Percentiles rank a stretch among this genome's conserved stretches.
These are phyloP conservation scores for Ceratobasidium sp. DNA, from an alignment of 1,284 basidiomycete genomes.

Conservation along the genomic window DNA sequence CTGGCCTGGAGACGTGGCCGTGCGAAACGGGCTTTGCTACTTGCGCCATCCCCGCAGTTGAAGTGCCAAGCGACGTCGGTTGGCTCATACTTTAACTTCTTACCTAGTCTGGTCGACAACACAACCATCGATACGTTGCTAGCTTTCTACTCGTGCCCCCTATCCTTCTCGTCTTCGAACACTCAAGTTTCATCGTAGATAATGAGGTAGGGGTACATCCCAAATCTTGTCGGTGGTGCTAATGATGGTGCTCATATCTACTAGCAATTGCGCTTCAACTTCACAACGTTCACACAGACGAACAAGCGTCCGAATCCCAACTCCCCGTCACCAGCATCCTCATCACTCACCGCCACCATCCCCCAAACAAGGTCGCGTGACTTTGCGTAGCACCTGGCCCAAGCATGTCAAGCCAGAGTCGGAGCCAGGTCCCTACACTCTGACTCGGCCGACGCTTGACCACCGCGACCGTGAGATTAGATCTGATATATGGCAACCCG, in stretches of 20 bases:
- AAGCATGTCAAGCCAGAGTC: background rate
- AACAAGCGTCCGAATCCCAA: conserved; percentile 9
- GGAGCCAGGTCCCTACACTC: background rate
- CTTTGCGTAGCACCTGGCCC: conserved; percentile 8
- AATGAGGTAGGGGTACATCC: conserved; percentile 1
- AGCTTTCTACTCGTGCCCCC: background rate
- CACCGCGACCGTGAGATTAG: background rate
- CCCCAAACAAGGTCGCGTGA: background rate
- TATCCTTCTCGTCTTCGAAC: background rate
- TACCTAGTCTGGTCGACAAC: background rate
- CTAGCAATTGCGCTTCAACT: background rate
- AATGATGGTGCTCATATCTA: background rate
- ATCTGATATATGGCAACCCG: conserved; percentile 18
- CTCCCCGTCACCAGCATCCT: conserved; percentile 3
- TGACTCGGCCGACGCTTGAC: conserved; percentile 3
- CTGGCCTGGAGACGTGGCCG: background rate
- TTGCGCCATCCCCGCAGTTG: background rate
- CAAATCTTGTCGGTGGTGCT: background rate
- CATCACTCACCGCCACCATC: conserved; percentile 24
- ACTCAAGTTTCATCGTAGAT: background rate
- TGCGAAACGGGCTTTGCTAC: background rate
- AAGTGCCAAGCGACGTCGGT: background rate
- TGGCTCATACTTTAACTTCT: background rate
- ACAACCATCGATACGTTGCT: background rate
- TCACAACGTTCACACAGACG: conserved; percentile 1